Evolutionary conservation across 805 yeast species (phyloP).

Genomic region (Ogataea sp.): DNA sequence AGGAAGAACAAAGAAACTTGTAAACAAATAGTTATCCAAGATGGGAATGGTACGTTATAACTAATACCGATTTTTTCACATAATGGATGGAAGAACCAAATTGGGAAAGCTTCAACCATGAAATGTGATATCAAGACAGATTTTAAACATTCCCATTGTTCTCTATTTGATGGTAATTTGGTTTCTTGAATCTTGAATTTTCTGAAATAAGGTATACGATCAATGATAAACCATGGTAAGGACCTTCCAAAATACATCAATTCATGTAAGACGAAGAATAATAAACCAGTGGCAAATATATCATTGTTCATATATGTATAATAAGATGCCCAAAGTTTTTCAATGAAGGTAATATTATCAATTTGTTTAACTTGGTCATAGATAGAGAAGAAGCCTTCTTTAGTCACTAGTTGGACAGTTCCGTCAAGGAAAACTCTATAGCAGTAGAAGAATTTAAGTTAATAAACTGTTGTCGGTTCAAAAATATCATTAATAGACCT

Average conservation of each 20-base stretch:
- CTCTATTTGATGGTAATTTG: constrained; percentile 68
- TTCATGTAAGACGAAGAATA: constrained; percentile 81
- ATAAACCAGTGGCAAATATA: constrained; percentile 81
- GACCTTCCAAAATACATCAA: constrained; percentile 86
- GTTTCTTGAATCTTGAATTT: constrained; percentile 85
- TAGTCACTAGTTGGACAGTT: constrained; percentile 10
- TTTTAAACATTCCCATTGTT: constrained; percentile 90
- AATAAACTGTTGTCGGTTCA: no score
- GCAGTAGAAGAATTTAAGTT: background rate
- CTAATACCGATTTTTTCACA: constrained; percentile 75
- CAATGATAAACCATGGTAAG: constrained; percentile 87
- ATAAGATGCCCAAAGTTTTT: constrained; percentile 83
- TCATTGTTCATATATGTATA: constrained; percentile 82
- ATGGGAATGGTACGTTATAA: constrained; percentile 81
- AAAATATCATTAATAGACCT: no score
- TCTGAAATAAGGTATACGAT: constrained; percentile 76
- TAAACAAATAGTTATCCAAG: constrained; percentile 41
- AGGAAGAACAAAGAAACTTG: constrained; percentile 77
- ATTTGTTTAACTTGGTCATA: constrained; percentile 19
- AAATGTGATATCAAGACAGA: constrained; percentile 80
- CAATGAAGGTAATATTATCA: constrained; percentile 38
- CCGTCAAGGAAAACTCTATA: constrained; percentile 19
- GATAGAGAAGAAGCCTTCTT: constrained; percentile 10
- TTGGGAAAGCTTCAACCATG: constrained; percentile 90
- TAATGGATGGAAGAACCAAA: constrained; percentile 94